A percentile compares a stretch with the other conserved stretches of the same genome.
Evolutionary conservation across 768 basidiomycete species (phyloP).

Genomic region (Boletus tomentosulus): DNA sequence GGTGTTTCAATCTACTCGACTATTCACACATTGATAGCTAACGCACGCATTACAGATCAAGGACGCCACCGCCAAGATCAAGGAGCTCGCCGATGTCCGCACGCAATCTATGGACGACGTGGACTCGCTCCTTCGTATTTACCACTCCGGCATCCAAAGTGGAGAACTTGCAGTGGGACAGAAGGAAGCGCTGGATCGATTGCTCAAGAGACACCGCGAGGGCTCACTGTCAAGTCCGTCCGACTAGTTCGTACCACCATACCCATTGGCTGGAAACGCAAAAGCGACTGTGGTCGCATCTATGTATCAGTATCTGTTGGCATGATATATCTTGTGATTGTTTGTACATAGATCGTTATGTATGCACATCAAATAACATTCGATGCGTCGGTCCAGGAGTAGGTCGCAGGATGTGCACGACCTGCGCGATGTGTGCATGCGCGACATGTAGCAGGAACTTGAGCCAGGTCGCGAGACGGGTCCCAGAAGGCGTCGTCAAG

Average conservation of each 20-base stretch:
- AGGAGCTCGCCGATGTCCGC: conserved; percentile 96
- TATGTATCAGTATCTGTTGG: not conserved
- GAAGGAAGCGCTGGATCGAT: conserved; percentile 82
- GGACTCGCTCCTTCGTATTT: conserved; percentile 92
- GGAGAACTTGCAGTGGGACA: conserved; percentile 95
- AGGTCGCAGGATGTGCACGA: conserved; percentile 45
- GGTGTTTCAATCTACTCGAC: conserved; percentile 33
- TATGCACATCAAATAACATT: not conserved
- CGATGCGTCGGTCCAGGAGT: conserved; percentile 25
- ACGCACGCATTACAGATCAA: conserved; percentile 58
- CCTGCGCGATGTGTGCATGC: conserved; percentile 53
- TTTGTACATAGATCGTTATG: not conserved
- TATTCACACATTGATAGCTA: conserved; percentile 1
- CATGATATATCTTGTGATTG: not conserved
- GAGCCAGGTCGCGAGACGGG: conserved; percentile 61
- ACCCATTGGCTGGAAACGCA: not conserved
- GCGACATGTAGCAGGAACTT: conserved; percentile 77
- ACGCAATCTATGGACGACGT: conserved; percentile 99
- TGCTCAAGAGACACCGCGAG: conserved; percentile 75
- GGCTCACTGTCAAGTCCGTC: conserved; percentile 8
- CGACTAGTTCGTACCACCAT: not conserved
- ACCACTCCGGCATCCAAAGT: conserved; percentile 89
- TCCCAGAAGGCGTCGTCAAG: conserved; percentile 46
- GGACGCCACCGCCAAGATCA: conserved; percentile 98
- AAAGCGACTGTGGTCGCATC: not conserved